A percentile compares a stretch with the other conserved stretches of the same genome.
These are phyloP conservation scores for Phyllosticta citriasiana DNA, from an alignment of 2,329 filamentous ascomycete species.

Conservation along the genomic window DNA sequence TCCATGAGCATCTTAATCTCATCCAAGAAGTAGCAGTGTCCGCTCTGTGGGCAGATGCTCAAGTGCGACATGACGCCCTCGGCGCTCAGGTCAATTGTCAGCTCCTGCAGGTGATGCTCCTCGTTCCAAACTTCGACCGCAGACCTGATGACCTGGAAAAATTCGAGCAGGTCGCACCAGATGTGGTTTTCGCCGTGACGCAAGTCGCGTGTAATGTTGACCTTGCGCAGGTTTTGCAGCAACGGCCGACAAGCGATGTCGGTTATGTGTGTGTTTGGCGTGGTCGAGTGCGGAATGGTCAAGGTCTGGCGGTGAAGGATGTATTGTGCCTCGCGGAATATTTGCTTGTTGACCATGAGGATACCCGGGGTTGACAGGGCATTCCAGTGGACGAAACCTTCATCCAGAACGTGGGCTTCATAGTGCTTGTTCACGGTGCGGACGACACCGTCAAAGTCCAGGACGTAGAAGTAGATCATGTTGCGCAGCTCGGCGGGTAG, in stretches of 20 bases:
- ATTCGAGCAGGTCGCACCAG: conserved; percentile 9
- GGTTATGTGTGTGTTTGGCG: conserved; percentile 1
- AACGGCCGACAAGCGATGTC: neutral
- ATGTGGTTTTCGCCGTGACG: conserved; percentile 6
- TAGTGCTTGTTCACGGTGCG: conserved; percentile 4
- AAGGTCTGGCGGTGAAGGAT: conserved; percentile 8
- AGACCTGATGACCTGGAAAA: conserved; percentile 6
- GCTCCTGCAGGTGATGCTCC: conserved; percentile 5
- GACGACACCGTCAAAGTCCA: conserved; percentile 9
- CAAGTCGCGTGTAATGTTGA: conserved; percentile 6
- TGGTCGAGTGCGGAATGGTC: conserved; percentile 1
- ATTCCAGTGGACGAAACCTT: neutral
- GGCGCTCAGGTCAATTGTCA: conserved; percentile 5
- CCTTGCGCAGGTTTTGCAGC: conserved; percentile 5
- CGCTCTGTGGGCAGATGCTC: neutral
- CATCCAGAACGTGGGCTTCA: conserved; percentile 6
- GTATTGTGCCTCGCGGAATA: conserved; percentile 1
- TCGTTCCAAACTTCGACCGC: conserved; percentile 1
- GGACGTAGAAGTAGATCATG: conserved; percentile 1
- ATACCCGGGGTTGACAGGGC: neutral
- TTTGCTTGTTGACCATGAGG: conserved; percentile 5
- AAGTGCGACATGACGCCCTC: conserved; percentile 1
- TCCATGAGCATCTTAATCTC: conserved; percentile 6
- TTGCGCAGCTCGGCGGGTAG: conserved; percentile 10
- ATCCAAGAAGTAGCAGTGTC: conserved; percentile 8